Percentiles rank a stretch among this genome's conserved stretches.
Evolutionary conservation across 176 grass and related monocot genomes (phyloP).

Genomic region (Oryza officinalis): DNA sequence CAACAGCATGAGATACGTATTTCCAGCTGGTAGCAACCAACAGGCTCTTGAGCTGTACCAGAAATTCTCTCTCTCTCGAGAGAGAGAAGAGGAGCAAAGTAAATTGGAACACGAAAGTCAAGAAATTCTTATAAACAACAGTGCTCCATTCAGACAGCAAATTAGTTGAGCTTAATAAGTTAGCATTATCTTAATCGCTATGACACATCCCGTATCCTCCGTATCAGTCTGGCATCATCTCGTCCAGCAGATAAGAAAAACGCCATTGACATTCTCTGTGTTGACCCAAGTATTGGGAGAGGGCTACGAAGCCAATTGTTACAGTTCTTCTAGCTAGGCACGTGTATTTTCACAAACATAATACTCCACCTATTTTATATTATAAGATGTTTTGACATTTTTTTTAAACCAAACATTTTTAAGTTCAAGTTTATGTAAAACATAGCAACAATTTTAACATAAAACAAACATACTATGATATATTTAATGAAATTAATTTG

Average conservation of each 20-base stretch:
- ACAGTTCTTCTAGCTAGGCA: not conserved
- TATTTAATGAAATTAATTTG: too few relatives aligned
- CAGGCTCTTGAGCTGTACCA: not conserved
- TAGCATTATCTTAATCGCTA: not conserved
- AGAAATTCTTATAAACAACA: not conserved
- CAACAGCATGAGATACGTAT: not conserved
- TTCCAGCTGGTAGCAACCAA: not conserved
- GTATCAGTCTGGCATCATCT: not conserved
- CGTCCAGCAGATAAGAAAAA: not conserved
- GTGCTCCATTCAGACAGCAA: not conserved
- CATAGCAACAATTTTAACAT: too few relatives aligned
- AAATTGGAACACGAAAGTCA: not conserved
- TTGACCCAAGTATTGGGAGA: not conserved
- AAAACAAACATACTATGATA: too few relatives aligned
- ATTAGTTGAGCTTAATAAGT: not conserved
- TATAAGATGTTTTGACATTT: too few relatives aligned
- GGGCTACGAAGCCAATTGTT: not conserved
- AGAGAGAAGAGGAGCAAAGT: not conserved
- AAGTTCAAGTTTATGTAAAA: too few relatives aligned
- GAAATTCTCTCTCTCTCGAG: not conserved
- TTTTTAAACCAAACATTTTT: too few relatives aligned
- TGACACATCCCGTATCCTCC: not conserved
- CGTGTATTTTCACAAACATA: too few relatives aligned
- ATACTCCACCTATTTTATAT: too few relatives aligned
- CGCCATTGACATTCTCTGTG: not conserved